Base-by-base conservation (phyloP, 2,329 filamentous ascomycete species). In the Lachnellula suecica region DNA sequence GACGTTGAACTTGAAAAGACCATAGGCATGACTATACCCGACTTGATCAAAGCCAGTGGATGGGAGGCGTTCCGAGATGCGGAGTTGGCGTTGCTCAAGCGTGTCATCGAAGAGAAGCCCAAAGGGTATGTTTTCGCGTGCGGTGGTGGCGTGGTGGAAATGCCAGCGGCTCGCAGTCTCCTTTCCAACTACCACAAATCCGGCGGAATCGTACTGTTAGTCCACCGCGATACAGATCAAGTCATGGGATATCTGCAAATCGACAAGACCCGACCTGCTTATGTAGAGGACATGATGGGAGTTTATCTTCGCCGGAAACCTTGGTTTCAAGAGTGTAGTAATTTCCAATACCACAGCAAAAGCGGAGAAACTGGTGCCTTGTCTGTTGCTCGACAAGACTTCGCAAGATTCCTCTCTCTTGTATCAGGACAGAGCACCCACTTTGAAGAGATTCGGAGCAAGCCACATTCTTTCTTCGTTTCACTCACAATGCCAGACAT, bases 271-370 rank as follows among this genome's bases (percentile, higher is more conserved):
- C 83, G 94, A 6, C 94, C 94, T 23, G 93, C 93, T 8, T 97
- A 96, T 67, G 86, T 91, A 4, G 91, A 94, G 61, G 88, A 97
- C 64, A 96, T 97, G 75, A 87, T 91, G 73, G 85, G 84, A 9
- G 93, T 99, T 2, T 99, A 96, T 78, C 75, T 90, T 52, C 87
- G 93, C 48, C 85, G 94, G 34, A 94, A 91, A 69, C 88, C 87
- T 3, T 96, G 90, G 85, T 97, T 91, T 71, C 80, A 89, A 52
- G 84, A 93, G 68, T 97, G 94, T 77, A 97, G 92, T 75, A 99
- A 96, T 68, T 87, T 91, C 63, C 85, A 95, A 62, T 97, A 96
- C 74, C 89, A 93, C 74, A 96, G 89, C 69, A 90, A 91, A 46
- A 84, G 82, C 59, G 59, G 57, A 34, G 60, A 64, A n/a, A 44